A percentile compares a stretch with the other conserved stretches of the same genome.
Evolutionary conservation across 768 basidiomycete genomes (phyloP).

Genomic region (Mycena latifolia): DNA sequence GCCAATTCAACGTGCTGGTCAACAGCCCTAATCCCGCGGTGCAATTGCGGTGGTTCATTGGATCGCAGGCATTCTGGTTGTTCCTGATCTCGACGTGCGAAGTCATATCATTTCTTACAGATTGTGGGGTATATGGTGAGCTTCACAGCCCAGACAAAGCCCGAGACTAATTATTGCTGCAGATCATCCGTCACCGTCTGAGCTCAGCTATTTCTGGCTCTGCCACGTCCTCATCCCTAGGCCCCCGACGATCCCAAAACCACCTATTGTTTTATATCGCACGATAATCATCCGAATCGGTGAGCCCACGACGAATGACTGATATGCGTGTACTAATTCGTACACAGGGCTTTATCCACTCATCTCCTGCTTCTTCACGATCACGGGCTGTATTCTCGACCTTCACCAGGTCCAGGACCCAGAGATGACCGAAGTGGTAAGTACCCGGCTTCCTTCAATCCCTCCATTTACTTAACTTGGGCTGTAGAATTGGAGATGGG

Average conservation of each 20-base stretch:
- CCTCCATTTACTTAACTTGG: constrained; percentile 5
- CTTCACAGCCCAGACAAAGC: neutral
- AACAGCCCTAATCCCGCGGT: no score
- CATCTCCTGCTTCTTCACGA: constrained; percentile 19
- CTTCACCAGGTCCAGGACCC: constrained; percentile 1
- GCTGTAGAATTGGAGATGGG: neutral
- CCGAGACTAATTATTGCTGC: neutral
- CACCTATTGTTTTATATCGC: constrained; percentile 15
- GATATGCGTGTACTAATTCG: neutral
- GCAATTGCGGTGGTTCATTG: no score
- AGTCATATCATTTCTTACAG: no score
- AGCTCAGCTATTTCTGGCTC: neutral
- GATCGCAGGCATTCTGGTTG: no score
- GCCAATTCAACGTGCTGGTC: no score
- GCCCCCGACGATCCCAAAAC: neutral
- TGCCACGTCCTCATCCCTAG: neutral
- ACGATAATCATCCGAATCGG: constrained; percentile 26
- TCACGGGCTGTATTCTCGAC: neutral
- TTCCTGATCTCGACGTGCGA: no score
- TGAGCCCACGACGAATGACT: no score
- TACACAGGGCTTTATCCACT: constrained; percentile 22
- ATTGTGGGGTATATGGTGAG: constrained; percentile 25
- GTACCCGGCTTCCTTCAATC: no score
- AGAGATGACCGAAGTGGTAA: neutral
- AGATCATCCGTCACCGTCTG: neutral